Conservation (phyloP, 805 yeast species). For the Schwanniomyces polymorphus region DNA sequence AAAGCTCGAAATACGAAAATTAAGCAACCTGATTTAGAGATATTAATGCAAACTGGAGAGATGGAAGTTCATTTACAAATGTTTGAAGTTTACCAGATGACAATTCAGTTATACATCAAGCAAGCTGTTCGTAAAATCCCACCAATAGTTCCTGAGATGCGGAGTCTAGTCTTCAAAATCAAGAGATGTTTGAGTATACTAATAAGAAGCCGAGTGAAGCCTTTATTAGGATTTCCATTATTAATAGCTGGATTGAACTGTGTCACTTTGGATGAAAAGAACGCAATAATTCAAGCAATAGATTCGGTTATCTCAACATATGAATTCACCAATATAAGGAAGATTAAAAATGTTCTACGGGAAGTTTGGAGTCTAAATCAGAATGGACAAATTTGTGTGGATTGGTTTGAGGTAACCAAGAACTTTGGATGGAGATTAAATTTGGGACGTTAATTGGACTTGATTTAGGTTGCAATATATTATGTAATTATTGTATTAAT, state of each 20-base stretch:
- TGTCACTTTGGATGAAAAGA: slow-evolving; percentile 5
- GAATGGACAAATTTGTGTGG: slow-evolving; percentile 31
- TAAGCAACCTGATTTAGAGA: background rate
- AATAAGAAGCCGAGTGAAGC: slow-evolving; percentile 3
- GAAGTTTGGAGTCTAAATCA: slow-evolving; percentile 39
- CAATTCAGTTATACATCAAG: slow-evolving; percentile 1
- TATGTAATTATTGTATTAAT: background rate
- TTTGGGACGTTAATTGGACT: slow-evolving; percentile 11
- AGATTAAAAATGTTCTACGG: slow-evolving; percentile 34
- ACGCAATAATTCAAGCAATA: background rate
- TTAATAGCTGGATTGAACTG: slow-evolving; percentile 35
- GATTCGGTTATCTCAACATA: slow-evolving; percentile 11
- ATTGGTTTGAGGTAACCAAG: slow-evolving; percentile 42
- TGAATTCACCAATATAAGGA: slow-evolving; percentile 32
- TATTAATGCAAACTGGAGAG: slow-evolving; percentile 3
- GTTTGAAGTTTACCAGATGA: slow-evolving; percentile 8
- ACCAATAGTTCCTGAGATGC: slow-evolving; percentile 14
- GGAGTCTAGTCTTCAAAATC: slow-evolving; percentile 3
- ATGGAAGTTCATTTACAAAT: slow-evolving; percentile 8
- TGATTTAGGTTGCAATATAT: background rate
- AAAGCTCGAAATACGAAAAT: background rate
- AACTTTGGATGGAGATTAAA: slow-evolving; percentile 39
- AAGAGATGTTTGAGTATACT: slow-evolving; percentile 4
- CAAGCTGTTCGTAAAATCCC: slow-evolving; percentile 9
- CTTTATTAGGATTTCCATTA: slow-evolving; percentile 39